Base-by-base conservation (phyloP, 176 grass and related monocot species). In the Alloteropsis semialata region DNA sequence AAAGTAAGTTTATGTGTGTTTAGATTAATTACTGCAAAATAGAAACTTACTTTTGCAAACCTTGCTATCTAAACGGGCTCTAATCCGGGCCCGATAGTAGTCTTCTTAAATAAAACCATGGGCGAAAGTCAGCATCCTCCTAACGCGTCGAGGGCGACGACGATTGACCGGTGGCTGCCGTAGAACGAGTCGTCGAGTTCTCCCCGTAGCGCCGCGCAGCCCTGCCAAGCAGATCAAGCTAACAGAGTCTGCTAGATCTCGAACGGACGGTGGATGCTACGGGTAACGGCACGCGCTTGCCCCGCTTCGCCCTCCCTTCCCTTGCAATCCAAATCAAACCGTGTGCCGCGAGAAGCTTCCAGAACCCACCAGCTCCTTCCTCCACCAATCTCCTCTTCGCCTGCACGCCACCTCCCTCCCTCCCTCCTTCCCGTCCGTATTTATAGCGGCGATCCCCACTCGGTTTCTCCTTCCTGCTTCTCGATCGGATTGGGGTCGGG, bases 281-380 rank as follows among this genome's bases (percentile, higher is more conserved):
- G 4, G 27, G 58, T 22, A 14, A 11, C 18, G 36, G 65, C 65
- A 25, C 65, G 65, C 37, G 65, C 65, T 69, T 66, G 11, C 22
- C 33, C 36, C 33, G 66, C n/a, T 59, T 74, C n/a, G 18, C 29
- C 60, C 10, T 36, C 76, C 65, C 36, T 34, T 16, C 65, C 78
- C 22, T 33, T 65, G n/a, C 39, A 49, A 48, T 0, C 18, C 36
- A 65, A 66, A 37, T 1, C 41, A 77, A 28, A 77, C 70, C 71
- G 60, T 21, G 72, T 56, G 50, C 64, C 13, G 11, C 75, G 29
- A 0, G 68, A 86, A 80, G 36, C 25, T 86, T 80, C 84, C 76
- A 80, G 68, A 80, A 42, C 33, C 53, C 55, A 29, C 73, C 79
- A 28, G 49, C 46, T 81, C 30, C 58, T 63, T 64, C 76, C 58